Percentiles rank a stretch among this genome's conserved stretches.
These are phyloP conservation scores for Pseudoscleropodium purum DNA, from an alignment of 225 moss, liverwort and hornwort species.

Conservation along the genomic window DNA sequence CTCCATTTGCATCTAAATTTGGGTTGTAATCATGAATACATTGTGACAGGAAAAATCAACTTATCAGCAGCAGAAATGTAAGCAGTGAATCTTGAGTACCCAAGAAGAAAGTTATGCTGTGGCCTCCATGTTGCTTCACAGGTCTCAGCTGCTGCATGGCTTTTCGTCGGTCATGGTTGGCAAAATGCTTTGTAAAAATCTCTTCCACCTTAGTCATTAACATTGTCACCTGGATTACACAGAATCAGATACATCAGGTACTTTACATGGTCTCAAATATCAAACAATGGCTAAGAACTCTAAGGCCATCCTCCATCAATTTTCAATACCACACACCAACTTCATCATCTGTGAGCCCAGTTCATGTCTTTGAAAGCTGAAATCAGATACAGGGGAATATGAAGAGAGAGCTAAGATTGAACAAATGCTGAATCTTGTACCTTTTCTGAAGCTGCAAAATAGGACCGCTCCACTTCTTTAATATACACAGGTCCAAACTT, in stretches of 20 bases:
- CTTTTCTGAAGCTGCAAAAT: conserved; percentile 43
- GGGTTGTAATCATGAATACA: neutral
- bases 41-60: neutral
- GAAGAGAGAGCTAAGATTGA: neutral
- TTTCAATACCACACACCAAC: neutral
- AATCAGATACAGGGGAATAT: neutral
- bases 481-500: conserved; percentile 31
- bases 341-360: neutral
- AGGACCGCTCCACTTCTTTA: conserved; percentile 42
- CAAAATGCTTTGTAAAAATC: conserved; percentile 73
- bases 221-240: conserved; percentile 28
- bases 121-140: conserved; percentile 44
- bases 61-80: neutral
- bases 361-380: neutral
- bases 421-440: conserved; percentile 4
- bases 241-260: neutral
- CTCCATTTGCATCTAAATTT: neutral
- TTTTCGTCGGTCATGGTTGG: conserved; percentile 59
- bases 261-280: neutral
- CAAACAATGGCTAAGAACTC: neutral
- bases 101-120: conserved; percentile 60
- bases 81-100: conserved; percentile 15
- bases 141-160: conserved; percentile 82
- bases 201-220: conserved; percentile 72
- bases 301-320: neutral